Evolutionary conservation across 2,329 filamentous ascomycete genomes (phyloP), one percentile per base, ranked within the genome.

Genomic region (Hypomyces perniciosus): DNA sequence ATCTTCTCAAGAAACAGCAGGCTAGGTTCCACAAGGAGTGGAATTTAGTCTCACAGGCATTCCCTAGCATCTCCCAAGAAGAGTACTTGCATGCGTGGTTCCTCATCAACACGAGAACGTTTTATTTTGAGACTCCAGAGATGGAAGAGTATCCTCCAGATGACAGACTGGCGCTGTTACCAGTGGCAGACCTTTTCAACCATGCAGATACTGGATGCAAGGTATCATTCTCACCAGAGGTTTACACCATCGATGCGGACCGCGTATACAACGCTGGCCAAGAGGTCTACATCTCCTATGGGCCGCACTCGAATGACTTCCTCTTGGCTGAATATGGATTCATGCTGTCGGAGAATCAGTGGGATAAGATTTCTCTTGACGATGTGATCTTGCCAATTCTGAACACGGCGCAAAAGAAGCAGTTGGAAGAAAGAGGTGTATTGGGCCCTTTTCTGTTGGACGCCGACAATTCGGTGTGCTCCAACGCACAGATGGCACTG

Each of bases 231-330:
- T 46, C 31, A 2, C 8, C 12, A 20, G 34, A 46, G n/a, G 34
- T 13, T 8, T 46, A 37, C 13, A 29, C 8, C n/a, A 30, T 46
- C 28, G 13, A 9, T 12, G n/a, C 28, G 12, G 44, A 46, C 31
- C 31, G 34, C 9, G 20, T 7, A 6, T 37, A 46, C 44, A 5
- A 46, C 1, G 58, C 65, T 2, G 83, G 81, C 9, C 79, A 85
- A 26, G 86, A 90, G 67, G 70, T 90, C 1, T 79, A 77, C 53
- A 80, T 87, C 29, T 81, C 78, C 28, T 91, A 91, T 59, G 87
- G 87, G 4, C 65, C 75, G 1, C 86, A 90, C 62, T 77, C 77
- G 29, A 88, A 88, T 55, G 86, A 90, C 62, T 85, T 86, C 56
- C 67, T 90, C 26, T 75, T 90, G 1, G 77, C 80, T 0, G 87